phyloP scores from a whole-genome alignment of 2,329 filamentous ascomycete species.

The Xylariaceae sp. region DNA sequence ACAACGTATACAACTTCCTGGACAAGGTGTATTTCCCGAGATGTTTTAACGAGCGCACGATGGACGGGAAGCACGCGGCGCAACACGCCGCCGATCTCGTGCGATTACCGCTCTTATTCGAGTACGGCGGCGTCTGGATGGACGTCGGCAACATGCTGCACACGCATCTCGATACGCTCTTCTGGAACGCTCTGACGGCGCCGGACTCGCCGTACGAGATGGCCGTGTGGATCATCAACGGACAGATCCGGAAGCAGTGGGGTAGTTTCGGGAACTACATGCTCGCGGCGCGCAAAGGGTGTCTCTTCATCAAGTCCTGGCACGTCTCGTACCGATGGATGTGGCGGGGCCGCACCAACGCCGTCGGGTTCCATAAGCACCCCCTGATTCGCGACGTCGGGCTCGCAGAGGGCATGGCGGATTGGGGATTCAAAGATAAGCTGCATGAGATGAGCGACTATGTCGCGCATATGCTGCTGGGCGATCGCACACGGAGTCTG shows the following conservation, averaged over 20 bases:
- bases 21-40: slow-evolving; percentile 32
- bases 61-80: slow-evolving; percentile 37
- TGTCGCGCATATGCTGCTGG: slow-evolving; percentile 35
- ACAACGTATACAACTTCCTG: slow-evolving; percentile 34
- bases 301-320: slow-evolving; percentile 41
- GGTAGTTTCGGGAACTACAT: slow-evolving; percentile 39
- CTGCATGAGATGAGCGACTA: slow-evolving; percentile 34
- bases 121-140: slow-evolving; percentile 37
- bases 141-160: slow-evolving; percentile 36
- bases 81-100: slow-evolving; percentile 41
- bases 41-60: slow-evolving; percentile 35
- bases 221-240: slow-evolving; percentile 33
- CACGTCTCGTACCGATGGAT: slow-evolving; percentile 35
- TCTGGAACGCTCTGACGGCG: slow-evolving; percentile 31
- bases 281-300: slow-evolving; percentile 38
- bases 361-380: slow-evolving; percentile 30
- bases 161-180: slow-evolving; percentile 32
- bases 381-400: slow-evolving; percentile 32
- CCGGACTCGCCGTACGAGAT: slow-evolving; percentile 29
- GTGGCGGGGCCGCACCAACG: slow-evolving; percentile 34
- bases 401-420: slow-evolving; percentile 29
- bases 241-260: slow-evolving; percentile 32
- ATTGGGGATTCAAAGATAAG: slow-evolving; percentile 22
- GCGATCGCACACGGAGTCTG: slow-evolving; percentile 33
- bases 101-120: slow-evolving; percentile 34